Percentiles rank a stretch among this genome's conserved stretches.
phyloP scores from a whole-genome alignment of 306 rosid genomes.

The Senna siamea region DNA sequence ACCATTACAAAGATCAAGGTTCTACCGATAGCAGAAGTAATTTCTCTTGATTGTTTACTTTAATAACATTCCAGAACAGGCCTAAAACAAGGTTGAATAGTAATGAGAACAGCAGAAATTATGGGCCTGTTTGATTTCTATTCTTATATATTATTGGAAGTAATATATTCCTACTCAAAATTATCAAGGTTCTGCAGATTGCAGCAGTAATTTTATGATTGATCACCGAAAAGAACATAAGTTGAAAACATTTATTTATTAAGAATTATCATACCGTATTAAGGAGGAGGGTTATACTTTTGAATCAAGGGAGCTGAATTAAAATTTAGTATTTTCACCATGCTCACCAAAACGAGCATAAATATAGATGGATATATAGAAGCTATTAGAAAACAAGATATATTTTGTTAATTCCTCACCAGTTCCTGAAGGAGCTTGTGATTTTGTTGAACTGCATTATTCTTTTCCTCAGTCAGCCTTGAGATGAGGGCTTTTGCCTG shows the following conservation, averaged over 20 bases:
- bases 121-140: no score
- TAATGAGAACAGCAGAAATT: neutral
- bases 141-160: no score
- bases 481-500: conserved; percentile 77
- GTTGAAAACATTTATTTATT: conserved; percentile 23
- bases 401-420: conserved; percentile 56
- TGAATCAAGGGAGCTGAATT: conserved; percentile 27
- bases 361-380: conserved; percentile 8
- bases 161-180: neutral
- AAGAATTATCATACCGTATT: conserved; percentile 23
- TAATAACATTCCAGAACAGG: neutral
- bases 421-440: conserved; percentile 83
- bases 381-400: conserved; percentile 3
- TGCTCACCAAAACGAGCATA: conserved; percentile 10
- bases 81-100: conserved; percentile 12
- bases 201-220: neutral
- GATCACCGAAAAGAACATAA: no score
- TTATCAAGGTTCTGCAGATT: neutral
- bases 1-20: conserved; percentile 22
- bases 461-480: conserved; percentile 77
- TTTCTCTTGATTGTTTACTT: no score
- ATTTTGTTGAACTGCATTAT: conserved; percentile 64
- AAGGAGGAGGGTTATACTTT: conserved; percentile 9
- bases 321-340: conserved; percentile 12
- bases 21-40: neutral